Evolutionary conservation across 2,329 filamentous ascomycete genomes (phyloP).

Genomic region (Ilyonectria mors-panacis): DNA sequence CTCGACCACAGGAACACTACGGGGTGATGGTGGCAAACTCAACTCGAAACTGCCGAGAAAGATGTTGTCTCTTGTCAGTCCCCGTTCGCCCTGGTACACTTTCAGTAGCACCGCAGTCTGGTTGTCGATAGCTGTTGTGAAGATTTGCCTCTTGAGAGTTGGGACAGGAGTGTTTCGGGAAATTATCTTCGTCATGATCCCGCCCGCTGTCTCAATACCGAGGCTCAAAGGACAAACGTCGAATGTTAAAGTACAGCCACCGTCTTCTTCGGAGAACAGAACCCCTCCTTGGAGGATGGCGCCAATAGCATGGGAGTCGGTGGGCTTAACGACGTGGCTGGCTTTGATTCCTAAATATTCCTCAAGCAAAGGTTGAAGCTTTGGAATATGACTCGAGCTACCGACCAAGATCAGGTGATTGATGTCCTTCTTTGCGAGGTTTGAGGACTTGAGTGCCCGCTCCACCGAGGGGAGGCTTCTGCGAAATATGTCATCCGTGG

Average conservation of each 20-base stretch:
- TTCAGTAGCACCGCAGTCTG: slow-evolving; percentile 95
- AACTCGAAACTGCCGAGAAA: slow-evolving; percentile 93
- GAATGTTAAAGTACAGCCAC: slow-evolving; percentile 88
- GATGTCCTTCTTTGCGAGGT: slow-evolving; percentile 94
- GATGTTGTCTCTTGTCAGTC: slow-evolving; percentile 97
- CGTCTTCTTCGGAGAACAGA: slow-evolving; percentile 70
- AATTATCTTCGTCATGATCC: slow-evolving; percentile 97
- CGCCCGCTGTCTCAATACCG: slow-evolving; percentile 96
- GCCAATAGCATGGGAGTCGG: slow-evolving; percentile 98
- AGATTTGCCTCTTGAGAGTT: slow-evolving; percentile 97
- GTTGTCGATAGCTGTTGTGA: slow-evolving; percentile 97
- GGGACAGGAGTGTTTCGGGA: slow-evolving; percentile 94
- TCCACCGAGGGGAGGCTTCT: slow-evolving; percentile 98
- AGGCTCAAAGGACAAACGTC: slow-evolving; percentile 96
- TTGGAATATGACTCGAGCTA: slow-evolving; percentile 98
- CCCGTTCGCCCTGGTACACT: slow-evolving; percentile 93
- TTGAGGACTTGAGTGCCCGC: slow-evolving; percentile 97
- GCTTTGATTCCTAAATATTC: slow-evolving; percentile 95
- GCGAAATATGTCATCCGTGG: slow-evolving; percentile 86
- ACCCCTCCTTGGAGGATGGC: slow-evolving; percentile 97
- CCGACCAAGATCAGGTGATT: slow-evolving; percentile 98
- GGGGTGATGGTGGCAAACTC: slow-evolving; percentile 91
- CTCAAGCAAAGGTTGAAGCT: slow-evolving; percentile 94
- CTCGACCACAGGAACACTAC: slow-evolving; percentile 97
- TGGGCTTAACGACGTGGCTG: slow-evolving; percentile 99